These are phyloP conservation scores for Scleroderma bovista DNA, from an alignment of 768 basidiomycete species.

Conservation along the genomic window DNA sequence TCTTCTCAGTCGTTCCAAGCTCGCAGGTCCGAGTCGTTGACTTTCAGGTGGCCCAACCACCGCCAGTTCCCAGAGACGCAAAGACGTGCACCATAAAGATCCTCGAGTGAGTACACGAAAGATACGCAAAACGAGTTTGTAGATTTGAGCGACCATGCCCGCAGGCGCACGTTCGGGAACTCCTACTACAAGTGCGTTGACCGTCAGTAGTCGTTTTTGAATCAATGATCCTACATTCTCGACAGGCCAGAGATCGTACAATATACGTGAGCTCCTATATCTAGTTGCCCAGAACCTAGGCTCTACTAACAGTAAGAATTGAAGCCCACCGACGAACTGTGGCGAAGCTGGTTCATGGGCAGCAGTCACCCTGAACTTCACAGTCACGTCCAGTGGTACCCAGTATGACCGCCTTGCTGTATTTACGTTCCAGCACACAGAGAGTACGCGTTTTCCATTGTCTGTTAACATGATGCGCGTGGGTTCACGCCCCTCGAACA, in stretches of 20 bases:
- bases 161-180: conserved; percentile 64
- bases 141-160: background rate
- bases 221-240: background rate
- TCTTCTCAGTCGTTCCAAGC: conserved; percentile 6
- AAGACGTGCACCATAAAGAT: conserved; percentile 62
- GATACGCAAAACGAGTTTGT: background rate
- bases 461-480: background rate
- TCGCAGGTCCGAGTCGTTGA: conserved; percentile 39
- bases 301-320: no score
- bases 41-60: conserved; percentile 74
- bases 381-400: conserved; percentile 72
- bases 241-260: conserved; percentile 59
- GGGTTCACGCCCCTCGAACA: conserved; percentile 16
- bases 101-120: conserved; percentile 43
- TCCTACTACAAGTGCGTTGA: conserved; percentile 59
- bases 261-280: conserved; percentile 41
- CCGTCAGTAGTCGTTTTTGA: background rate
- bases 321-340: conserved; percentile 73
- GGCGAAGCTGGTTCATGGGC: conserved; percentile 69
- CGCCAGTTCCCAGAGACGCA: conserved; percentile 54
- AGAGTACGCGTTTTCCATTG: conserved; percentile 43
- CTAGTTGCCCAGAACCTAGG: no score
- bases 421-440: conserved; percentile 74
- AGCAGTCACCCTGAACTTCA: conserved; percentile 69
- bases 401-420: conserved; percentile 69